These are phyloP conservation scores for Asclepias syriaca DNA, from an alignment of 257 asterid species.

Conservation along the genomic window DNA sequence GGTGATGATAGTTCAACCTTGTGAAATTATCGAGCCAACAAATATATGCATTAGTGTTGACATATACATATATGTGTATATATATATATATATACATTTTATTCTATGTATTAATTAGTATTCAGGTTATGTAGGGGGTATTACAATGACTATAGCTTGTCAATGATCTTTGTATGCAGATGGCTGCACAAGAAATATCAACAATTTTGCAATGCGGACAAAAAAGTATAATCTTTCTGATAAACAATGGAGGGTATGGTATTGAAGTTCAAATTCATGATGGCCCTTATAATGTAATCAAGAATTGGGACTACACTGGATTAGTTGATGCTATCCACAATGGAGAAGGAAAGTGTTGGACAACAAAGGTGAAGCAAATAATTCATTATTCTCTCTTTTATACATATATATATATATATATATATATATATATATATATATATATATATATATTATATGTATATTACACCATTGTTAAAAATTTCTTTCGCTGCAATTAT, in stretches of 20 bases:
- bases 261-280: slow-evolving; percentile 31
- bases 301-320: slow-evolving; percentile 27
- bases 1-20: no score
- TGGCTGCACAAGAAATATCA: slow-evolving; percentile 25
- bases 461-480: background rate
- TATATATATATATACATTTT: no score
- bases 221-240: slow-evolving; percentile 22
- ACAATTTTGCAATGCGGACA: slow-evolving; percentile 20
- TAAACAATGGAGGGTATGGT: slow-evolving; percentile 26
- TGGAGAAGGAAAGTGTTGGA: slow-evolving; percentile 28
- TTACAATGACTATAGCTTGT: no score
- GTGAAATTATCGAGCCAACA: no score
- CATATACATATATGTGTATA: no score
- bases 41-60: slow-evolving; percentile 13
- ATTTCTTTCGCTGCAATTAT: background rate
- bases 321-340: slow-evolving; percentile 26
- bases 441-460: no score
- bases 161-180: background rate
- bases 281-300: slow-evolving; percentile 26
- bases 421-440: no score
- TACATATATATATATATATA: no score
- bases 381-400: no score
- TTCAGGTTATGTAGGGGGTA: no score
- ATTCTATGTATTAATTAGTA: no score
- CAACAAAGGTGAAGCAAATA: slow-evolving; percentile 16